phyloP scores from a whole-genome alignment of 2,329 filamentous ascomycete species.

The Sarocladium strictum region DNA sequence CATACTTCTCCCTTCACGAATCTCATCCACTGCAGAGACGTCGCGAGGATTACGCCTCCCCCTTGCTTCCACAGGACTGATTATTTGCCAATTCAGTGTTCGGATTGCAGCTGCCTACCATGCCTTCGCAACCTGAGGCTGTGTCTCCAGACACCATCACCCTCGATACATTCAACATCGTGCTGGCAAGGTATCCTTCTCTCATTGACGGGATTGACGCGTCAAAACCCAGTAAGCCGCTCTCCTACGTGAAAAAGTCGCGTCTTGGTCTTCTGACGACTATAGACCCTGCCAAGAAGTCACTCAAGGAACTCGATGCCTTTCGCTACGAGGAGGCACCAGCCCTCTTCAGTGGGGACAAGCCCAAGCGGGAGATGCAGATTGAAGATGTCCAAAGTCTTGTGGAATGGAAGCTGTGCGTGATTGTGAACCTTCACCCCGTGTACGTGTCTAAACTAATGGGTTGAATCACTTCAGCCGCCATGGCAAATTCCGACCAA shows the following conservation, averaged over 20 bases:
- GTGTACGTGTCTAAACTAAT: neutral
- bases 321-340: conserved; percentile 54
- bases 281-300: conserved; percentile 33
- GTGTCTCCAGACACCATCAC: conserved; percentile 17
- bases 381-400: conserved; percentile 54
- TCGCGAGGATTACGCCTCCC: too few species aligned
- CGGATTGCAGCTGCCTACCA: too few species aligned
- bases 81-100: too few species aligned
- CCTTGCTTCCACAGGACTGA: neutral
- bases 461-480: conserved; percentile 29
- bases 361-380: conserved; percentile 35
- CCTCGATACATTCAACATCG: conserved; percentile 26
- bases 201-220: conserved; percentile 37
- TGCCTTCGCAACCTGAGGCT: neutral
- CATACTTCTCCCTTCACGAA: too few species aligned
- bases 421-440: conserved; percentile 10
- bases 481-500: conserved; percentile 58
- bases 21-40: too few species aligned
- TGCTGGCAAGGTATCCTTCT: conserved; percentile 32
- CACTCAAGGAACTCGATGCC: conserved; percentile 51
- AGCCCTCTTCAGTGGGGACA: conserved; percentile 31
- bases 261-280: neutral
- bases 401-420: conserved; percentile 68
- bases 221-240: conserved; percentile 34
- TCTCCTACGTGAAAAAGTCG: too few species aligned